Conservation (phyloP, 352 stramenopile genomes). For the Peronospora farinosa region DNA sequence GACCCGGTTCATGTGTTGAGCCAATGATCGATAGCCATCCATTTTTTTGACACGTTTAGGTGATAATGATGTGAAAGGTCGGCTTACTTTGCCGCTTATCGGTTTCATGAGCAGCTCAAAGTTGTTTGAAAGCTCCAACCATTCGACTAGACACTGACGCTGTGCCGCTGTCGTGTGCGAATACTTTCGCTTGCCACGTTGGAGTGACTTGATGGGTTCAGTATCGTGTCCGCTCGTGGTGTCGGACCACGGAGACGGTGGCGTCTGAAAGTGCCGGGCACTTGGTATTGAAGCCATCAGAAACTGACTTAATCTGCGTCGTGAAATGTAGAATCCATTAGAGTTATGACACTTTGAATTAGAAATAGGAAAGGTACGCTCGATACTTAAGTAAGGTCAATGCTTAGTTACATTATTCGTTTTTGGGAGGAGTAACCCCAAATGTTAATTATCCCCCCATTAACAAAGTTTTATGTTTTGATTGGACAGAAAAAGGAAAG, state of each 20-base stretch:
- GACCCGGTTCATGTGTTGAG: constrained; percentile 41
- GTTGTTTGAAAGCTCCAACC: constrained; percentile 43
- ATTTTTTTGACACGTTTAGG: constrained; percentile 42
- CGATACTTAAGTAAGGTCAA: background rate
- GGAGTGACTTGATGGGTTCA: constrained; percentile 7
- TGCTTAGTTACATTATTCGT: too few species aligned
- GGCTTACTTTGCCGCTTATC: constrained; percentile 2
- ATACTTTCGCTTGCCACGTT: constrained; percentile 36
- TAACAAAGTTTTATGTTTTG: too few species aligned
- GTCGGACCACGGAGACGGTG: constrained; percentile 13
- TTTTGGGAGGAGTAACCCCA: too few species aligned
- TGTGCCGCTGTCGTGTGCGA: constrained; percentile 45
- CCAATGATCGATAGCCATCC: constrained; percentile 47
- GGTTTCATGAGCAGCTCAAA: constrained; percentile 40
- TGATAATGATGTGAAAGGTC: background rate
- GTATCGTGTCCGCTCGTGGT: constrained; percentile 18
- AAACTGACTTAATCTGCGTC: background rate
- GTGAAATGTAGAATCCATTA: background rate
- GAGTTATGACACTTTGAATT: background rate
- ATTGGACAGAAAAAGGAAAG: too few species aligned
- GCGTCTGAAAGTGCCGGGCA: constrained; percentile 1
- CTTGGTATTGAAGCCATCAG: constrained; percentile 23
- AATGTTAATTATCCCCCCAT: too few species aligned
- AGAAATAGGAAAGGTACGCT: background rate
- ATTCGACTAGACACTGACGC: constrained; percentile 44